These are phyloP conservation scores for Lablab purpureus DNA, from an alignment of 306 rosid genomes.

Conservation along the genomic window DNA sequence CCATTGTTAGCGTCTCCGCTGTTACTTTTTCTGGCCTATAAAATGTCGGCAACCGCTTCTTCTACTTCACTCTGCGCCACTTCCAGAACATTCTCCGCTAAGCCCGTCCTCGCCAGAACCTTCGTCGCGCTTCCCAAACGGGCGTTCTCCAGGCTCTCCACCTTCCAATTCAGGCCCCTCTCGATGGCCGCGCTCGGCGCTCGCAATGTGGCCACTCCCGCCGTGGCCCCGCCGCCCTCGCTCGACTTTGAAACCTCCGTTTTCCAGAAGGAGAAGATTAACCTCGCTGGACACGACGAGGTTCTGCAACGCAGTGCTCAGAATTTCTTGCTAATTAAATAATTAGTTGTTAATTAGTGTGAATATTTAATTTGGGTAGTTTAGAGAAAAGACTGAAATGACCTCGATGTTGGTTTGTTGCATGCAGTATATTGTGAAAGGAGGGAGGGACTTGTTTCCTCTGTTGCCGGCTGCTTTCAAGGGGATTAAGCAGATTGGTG, in stretches of 20 bases:
- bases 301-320: slow-evolving; percentile 35
- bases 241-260: slow-evolving; percentile 83
- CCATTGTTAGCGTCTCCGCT: neutral
- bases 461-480: slow-evolving; percentile 88
- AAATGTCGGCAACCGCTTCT: slow-evolving; percentile 56
- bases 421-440: slow-evolving; percentile 84
- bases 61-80: slow-evolving; percentile 51
- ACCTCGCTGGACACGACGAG: slow-evolving; percentile 93
- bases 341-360: too few species aligned
- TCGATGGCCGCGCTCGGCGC: slow-evolving; percentile 65
- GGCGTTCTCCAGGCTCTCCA: slow-evolving; percentile 54
- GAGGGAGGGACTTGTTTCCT: slow-evolving; percentile 92
- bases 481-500: slow-evolving; percentile 97
- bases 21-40: neutral
- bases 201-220: slow-evolving; percentile 71
- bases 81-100: slow-evolving; percentile 43
- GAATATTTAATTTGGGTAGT: neutral
- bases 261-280: slow-evolving; percentile 86
- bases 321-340: neutral
- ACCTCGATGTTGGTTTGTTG: slow-evolving; percentile 30
- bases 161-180: slow-evolving; percentile 36
- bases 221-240: slow-evolving; percentile 45
- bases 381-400: neutral
- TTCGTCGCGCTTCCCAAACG: slow-evolving; percentile 16
- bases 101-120: slow-evolving; percentile 33